Conservation (phyloP, 306 rosid genomes). For the Hylodesmum podocarpum region DNA sequence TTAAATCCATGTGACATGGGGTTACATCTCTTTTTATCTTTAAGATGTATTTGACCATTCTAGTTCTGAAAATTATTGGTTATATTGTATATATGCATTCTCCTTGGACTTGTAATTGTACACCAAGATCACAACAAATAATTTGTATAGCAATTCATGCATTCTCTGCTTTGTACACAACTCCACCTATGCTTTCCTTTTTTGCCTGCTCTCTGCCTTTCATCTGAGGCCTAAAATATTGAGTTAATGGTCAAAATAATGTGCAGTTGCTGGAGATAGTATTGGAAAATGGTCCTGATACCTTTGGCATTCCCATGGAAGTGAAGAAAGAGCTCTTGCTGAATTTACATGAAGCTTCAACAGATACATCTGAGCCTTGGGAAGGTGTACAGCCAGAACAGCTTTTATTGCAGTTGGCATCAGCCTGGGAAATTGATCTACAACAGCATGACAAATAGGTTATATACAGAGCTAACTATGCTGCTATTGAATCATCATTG, state of each 20-base stretch:
- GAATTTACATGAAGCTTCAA: constrained; percentile 84
- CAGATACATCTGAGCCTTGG: constrained; percentile 84
- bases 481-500: constrained; percentile 5
- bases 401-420: constrained; percentile 80
- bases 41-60: background rate
- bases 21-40: background rate
- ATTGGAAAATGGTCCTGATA: constrained; percentile 73
- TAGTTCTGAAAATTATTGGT: background rate
- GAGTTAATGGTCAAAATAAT: constrained; percentile 4
- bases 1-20: background rate
- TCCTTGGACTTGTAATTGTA: background rate
- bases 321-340: constrained; percentile 73
- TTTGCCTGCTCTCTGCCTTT: constrained; percentile 13
- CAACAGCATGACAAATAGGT: constrained; percentile 67
- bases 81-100: background rate
- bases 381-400: constrained; percentile 85
- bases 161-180: background rate
- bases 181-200: background rate
- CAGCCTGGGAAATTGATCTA: constrained; percentile 82
- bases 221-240: constrained; percentile 1
- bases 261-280: constrained; percentile 82
- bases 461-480: background rate
- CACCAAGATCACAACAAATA: background rate
- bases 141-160: constrained; percentile 9
- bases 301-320: constrained; percentile 75